A percentile compares a stretch with the other conserved stretches of the same genome.
phyloP scores from a whole-genome alignment of 2,329 filamentous ascomycete genomes.

The Colletotrichum aenigma region DNA sequence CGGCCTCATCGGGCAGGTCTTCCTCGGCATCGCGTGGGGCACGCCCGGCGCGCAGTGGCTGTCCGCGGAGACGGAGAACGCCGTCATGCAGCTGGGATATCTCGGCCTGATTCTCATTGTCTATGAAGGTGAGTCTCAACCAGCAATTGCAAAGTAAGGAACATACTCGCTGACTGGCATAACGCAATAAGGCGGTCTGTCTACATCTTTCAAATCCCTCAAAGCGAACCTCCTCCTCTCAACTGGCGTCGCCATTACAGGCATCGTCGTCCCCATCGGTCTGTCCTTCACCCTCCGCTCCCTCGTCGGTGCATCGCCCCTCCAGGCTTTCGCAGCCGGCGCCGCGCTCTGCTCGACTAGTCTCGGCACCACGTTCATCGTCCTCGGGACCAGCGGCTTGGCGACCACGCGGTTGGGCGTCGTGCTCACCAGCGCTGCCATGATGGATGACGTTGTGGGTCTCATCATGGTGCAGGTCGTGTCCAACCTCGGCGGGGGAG shows the following conservation, averaged over 20 bases:
- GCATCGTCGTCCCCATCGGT: conserved; percentile 66
- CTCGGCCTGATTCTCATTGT: conserved; percentile 75
- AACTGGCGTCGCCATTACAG: conserved; percentile 65
- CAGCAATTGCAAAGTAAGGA: too few species aligned
- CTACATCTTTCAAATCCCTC: conserved; percentile 56
- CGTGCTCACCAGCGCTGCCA: conserved; percentile 74
- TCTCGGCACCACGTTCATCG: conserved; percentile 71
- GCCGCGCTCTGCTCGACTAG: conserved; percentile 77
- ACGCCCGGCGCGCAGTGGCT: conserved; percentile 69
- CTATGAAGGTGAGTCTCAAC: conserved; percentile 59
- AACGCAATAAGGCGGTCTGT: conserved; percentile 54
- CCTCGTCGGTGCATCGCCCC: conserved; percentile 51
- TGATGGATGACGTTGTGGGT: conserved; percentile 83
- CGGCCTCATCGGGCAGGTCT: conserved; percentile 73
- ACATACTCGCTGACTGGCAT: not conserved
- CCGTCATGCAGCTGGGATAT: conserved; percentile 71
- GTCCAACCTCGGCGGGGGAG: conserved; percentile 58
- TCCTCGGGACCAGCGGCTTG: conserved; percentile 48
- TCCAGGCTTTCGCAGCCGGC: conserved; percentile 75
- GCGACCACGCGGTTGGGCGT: conserved; percentile 54
- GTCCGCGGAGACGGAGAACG: conserved; percentile 50
- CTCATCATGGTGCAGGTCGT: conserved; percentile 81
- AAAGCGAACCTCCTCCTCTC: conserved; percentile 67
- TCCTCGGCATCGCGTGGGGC: conserved; percentile 74
- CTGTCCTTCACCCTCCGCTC: conserved; percentile 65